phyloP scores from a whole-genome alignment of 2,329 filamentous ascomycete genomes.

The Pseudogymnoascus sp. region DNA sequence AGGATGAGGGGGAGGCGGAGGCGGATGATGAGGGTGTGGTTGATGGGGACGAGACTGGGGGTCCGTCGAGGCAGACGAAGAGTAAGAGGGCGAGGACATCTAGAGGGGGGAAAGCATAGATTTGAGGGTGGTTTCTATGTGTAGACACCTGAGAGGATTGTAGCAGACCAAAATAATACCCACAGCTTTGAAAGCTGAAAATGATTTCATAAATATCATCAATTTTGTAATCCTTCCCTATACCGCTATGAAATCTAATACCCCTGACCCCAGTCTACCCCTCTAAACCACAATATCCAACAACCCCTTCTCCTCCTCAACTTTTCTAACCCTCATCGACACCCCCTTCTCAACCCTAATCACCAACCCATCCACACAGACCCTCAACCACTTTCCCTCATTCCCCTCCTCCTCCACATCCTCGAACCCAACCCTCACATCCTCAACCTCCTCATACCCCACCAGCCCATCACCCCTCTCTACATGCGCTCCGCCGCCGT shows the following conservation, averaged over 20 bases:
- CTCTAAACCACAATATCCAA: slow-evolving; percentile 20
- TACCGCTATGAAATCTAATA: slow-evolving; percentile 11
- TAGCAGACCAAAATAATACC: slow-evolving; percentile 12
- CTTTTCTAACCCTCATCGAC: slow-evolving; percentile 56
- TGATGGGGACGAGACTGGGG: background rate
- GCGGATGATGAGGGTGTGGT: slow-evolving; percentile 9
- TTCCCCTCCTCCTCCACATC: slow-evolving; percentile 38
- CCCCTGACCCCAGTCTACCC: slow-evolving; percentile 4
- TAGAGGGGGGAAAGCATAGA: background rate
- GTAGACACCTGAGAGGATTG: slow-evolving; percentile 13
- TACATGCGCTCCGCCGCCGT: slow-evolving; percentile 49
- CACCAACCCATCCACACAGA: slow-evolving; percentile 90
- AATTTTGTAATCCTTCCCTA: background rate
- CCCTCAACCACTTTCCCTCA: slow-evolving; percentile 66
- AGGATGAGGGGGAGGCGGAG: background rate
- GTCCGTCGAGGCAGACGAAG: background rate
- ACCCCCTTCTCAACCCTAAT: slow-evolving; percentile 64
- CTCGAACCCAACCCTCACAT: slow-evolving; percentile 61
- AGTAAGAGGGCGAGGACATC: background rate
- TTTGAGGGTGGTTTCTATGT: slow-evolving; percentile 6
- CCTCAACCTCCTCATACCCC: slow-evolving; percentile 62
- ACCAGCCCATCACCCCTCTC: slow-evolving; percentile 52
- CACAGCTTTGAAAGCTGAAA: slow-evolving; percentile 9
- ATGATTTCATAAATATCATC: slow-evolving; percentile 13
- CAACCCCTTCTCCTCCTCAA: slow-evolving; percentile 27